phyloP scores from a whole-genome alignment of 257 asterid genomes.

The Solanum phureja region DNA sequence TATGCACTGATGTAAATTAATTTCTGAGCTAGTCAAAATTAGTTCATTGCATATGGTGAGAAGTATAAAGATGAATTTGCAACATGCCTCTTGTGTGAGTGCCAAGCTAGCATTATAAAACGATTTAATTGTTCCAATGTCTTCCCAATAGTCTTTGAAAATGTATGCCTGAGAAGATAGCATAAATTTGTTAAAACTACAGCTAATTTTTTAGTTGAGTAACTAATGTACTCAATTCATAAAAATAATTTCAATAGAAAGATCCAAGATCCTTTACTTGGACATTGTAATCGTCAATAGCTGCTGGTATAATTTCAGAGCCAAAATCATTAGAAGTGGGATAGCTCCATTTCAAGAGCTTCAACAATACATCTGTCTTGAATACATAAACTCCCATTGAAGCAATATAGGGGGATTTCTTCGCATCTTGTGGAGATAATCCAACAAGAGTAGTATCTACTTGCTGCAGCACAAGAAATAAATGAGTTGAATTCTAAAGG shows the following conservation, averaged over 20 bases:
- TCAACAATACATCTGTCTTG: slow-evolving; percentile 59
- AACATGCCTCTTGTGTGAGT: slow-evolving; percentile 64
- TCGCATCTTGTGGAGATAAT: slow-evolving; percentile 53
- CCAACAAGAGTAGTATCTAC: slow-evolving; percentile 74
- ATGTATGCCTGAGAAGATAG: slow-evolving; percentile 53
- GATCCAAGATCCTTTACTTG: slow-evolving; percentile 33
- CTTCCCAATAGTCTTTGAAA: slow-evolving; percentile 97
- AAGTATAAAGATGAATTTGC: background rate
- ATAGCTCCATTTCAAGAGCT: slow-evolving; percentile 57
- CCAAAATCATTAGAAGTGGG: slow-evolving; percentile 90
- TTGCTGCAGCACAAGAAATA: slow-evolving; percentile 42
- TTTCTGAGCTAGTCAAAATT: background rate
- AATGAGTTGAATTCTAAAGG: background rate
- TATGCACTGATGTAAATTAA: background rate
- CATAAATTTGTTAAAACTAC: background rate
- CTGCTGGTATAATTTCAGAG: slow-evolving; percentile 84
- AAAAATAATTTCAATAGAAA: background rate
- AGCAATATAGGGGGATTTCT: slow-evolving; percentile 63
- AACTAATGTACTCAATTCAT: background rate
- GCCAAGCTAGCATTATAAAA: slow-evolving; percentile 89
- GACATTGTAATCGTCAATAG: slow-evolving; percentile 60
- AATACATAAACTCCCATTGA: slow-evolving; percentile 97
- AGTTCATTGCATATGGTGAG: background rate
- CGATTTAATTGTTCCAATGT: slow-evolving; percentile 78
- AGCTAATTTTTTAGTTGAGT: background rate